These are phyloP conservation scores for Calonectria montana DNA, from an alignment of 2,329 filamentous ascomycete species.

Conservation along the genomic window DNA sequence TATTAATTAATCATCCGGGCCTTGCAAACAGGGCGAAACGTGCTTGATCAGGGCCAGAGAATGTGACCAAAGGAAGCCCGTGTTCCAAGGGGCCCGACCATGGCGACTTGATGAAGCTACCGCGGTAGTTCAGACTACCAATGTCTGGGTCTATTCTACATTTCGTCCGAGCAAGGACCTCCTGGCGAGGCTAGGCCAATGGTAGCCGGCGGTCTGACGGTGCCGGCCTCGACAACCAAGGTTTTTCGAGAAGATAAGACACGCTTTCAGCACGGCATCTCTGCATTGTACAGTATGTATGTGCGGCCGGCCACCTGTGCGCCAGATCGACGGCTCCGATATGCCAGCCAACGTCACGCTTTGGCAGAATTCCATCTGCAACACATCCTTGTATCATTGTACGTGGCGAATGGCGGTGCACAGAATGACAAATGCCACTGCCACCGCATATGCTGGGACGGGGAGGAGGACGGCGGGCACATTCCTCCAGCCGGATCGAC, in stretches of 20 bases:
- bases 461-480: background rate
- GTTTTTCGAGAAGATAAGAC: background rate
- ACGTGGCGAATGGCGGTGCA: slow-evolving; percentile 7
- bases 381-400: slow-evolving; percentile 2
- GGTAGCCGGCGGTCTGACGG: background rate
- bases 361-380: slow-evolving; percentile 14
- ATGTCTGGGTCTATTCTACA: background rate
- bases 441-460: background rate
- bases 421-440: background rate
- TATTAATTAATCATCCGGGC: background rate
- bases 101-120: background rate
- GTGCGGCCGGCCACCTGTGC: slow-evolving; percentile 7
- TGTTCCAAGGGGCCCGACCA: slow-evolving; percentile 2
- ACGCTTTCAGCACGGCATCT: background rate
- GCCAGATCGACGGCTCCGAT: slow-evolving; percentile 9
- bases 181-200: background rate
- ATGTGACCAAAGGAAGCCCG: background rate
- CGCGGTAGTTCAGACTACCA: background rate
- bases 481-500: slow-evolving; percentile 15
- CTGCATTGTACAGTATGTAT: background rate
- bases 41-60: background rate
- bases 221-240: background rate
- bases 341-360: slow-evolving; percentile 20
- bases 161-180: background rate
- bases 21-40: background rate